Conservation (phyloP, 805 yeast species). For the Metschnikowia noctiluminum region DNA sequence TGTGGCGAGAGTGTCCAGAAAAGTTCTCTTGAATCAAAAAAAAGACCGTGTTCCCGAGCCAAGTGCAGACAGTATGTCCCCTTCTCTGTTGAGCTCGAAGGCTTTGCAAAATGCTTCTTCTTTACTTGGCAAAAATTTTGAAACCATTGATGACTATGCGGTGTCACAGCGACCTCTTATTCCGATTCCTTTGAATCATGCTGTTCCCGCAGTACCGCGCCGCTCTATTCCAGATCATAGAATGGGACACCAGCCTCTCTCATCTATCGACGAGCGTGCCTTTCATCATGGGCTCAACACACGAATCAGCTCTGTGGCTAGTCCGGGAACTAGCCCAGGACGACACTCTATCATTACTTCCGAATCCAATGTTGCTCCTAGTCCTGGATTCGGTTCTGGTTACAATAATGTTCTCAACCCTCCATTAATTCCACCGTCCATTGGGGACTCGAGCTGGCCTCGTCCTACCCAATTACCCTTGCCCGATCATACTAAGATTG, state of each 20-base stretch:
- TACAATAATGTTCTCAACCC: too few relatives aligned
- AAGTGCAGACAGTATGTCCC: background rate
- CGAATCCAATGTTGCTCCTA: background rate
- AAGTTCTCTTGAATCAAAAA: conserved; percentile 2
- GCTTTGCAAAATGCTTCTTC: too few relatives aligned
- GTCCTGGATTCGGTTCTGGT: background rate
- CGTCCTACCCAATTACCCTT: too few relatives aligned
- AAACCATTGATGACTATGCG: too few relatives aligned
- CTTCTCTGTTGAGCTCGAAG: background rate
- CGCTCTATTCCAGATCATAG: background rate
- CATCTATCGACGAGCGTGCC: background rate
- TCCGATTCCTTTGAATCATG: background rate
- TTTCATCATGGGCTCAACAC: background rate
- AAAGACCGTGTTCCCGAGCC: background rate
- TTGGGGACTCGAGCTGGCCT: background rate
- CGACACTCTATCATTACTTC: too few relatives aligned
- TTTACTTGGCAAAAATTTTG: too few relatives aligned
- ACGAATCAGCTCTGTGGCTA: too few relatives aligned
- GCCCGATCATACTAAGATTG: background rate
- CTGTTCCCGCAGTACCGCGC: background rate
- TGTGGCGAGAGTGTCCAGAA: conserved; percentile 30
- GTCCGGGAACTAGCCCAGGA: too few relatives aligned
- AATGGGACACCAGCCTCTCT: background rate
- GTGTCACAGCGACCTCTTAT: too few relatives aligned
- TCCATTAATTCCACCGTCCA: too few relatives aligned